These are phyloP conservation scores for Citrullus mucosospermus DNA, from an alignment of 306 rosid species.

Conservation along the genomic window DNA sequence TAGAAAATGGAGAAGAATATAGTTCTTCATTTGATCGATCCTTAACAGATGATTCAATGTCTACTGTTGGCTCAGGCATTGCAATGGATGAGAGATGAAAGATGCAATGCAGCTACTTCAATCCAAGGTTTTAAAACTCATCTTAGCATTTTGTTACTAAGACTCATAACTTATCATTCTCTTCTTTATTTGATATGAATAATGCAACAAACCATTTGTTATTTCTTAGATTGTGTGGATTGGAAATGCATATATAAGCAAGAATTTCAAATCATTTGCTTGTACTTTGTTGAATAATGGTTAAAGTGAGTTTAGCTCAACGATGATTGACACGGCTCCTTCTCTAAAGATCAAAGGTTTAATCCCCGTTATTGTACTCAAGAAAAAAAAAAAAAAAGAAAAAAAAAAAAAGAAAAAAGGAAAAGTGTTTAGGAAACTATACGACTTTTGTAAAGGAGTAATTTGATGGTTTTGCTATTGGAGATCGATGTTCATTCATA, in stretches of 20 bases:
- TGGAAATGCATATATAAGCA: not conserved
- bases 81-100: constrained; percentile 26
- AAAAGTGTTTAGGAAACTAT: too few species aligned
- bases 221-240: not conserved
- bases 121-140: not conserved
- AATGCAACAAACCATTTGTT: not conserved
- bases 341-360: too few species aligned
- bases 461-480: too few species aligned
- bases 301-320: too few species aligned
- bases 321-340: too few species aligned
- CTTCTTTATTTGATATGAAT: not conserved
- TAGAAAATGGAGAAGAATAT: constrained; percentile 28
- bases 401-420: too few species aligned
- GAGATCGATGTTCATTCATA: too few species aligned
- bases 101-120: not conserved
- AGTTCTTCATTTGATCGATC: constrained; percentile 36
- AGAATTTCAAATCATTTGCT: not conserved
- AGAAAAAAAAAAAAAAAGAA: too few species aligned
- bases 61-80: constrained; percentile 23
- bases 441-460: too few species aligned
- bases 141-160: not conserved
- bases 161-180: not conserved
- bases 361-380: too few species aligned
- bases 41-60: constrained; percentile 36
- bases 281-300: too few species aligned